phyloP scores from a whole-genome alignment of 164 flowering plant species.

The Macadamia integrifolia region DNA sequence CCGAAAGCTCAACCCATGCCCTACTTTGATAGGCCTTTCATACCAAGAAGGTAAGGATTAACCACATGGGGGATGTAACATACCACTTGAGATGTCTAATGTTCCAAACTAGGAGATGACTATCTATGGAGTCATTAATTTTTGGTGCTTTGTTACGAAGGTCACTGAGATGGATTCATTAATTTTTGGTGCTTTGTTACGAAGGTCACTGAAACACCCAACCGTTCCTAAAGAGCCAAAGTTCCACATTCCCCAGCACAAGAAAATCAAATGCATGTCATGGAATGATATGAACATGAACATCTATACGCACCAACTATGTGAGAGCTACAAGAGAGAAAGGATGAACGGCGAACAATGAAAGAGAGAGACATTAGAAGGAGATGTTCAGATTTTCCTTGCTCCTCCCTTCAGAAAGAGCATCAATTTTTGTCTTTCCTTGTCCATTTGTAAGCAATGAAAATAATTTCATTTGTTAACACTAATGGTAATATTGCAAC shows the following conservation, averaged over 20 bases:
- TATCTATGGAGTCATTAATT: too few relatives aligned
- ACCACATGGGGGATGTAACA: too few relatives aligned
- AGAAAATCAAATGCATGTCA: slow-evolving; percentile 69
- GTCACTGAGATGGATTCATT: slow-evolving; percentile 32
- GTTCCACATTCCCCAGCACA: slow-evolving; percentile 71
- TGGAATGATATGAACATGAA: slow-evolving; percentile 37
- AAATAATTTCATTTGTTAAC: too few relatives aligned
- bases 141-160: slow-evolving; percentile 23
- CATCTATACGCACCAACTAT: slow-evolving; percentile 21
- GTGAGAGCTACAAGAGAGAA: not conserved
- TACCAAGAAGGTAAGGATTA: slow-evolving; percentile 63
- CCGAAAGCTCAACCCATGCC: slow-evolving; percentile 99
- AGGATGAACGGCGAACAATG: too few relatives aligned
- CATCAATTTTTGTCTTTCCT: not conserved
- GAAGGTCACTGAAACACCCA: slow-evolving; percentile 69
- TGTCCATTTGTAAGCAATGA: not conserved
- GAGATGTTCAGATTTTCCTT: too few relatives aligned
- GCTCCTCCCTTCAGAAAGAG: not conserved
- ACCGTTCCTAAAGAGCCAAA: slow-evolving; percentile 79
- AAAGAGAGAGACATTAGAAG: too few relatives aligned
- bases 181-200: slow-evolving; percentile 1
- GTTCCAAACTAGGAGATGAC: too few relatives aligned
- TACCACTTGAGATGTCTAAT: too few relatives aligned
- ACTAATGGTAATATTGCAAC: too few relatives aligned
- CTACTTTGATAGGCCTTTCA: slow-evolving; percentile 86